Base-by-base conservation (phyloP, 495 filamentous ascomycete genomes). In the Echria macrotheca region DNA sequence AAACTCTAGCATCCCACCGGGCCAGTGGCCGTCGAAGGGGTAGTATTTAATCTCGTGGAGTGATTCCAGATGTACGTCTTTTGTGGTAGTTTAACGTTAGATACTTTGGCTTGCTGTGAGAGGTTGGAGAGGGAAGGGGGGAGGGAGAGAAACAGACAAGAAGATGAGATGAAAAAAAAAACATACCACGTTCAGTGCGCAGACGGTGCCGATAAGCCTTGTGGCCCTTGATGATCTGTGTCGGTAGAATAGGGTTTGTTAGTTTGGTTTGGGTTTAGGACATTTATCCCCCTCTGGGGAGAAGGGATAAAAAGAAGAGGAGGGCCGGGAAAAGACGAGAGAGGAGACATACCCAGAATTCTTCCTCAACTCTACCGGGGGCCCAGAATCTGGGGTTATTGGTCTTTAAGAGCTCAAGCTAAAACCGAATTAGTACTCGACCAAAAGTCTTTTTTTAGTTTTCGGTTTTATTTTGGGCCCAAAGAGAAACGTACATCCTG, bases 341-440 rank as follows among this genome's bases (percentile, higher is more conserved):
- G 7, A 15, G 3, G 39, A n/a, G 7, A 32, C 42, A 9, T 7
- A 32, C 42, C 42, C 42, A 44, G 15, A 22, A 29, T 18, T 19
- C n/a, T 14, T 32, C n/a, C 25, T 44, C 42, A 4, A 44, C 21
- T 18, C 19, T 15, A 10, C 42, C 42, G 21, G 42, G 42, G 10
- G 42, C 26, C 26, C 42, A 32, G 25, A 44, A 44, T 18, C 42
- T 15, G 5, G 42, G 42, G 26, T 44, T 44, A 1, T 44, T 31
- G 5, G 25, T 21, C 7, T 4, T 5, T 4, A 44, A 26, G 23
- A 5, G 8, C 9, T 14, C 22, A 15, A 19, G 1, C 42, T 44
- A n/a, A 18, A 7, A 19, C 12, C 28, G 12, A 31, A 39, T 14
- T n/a, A 17, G n/a, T n/a, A n/a, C n/a, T n/a, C n/a, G n/a, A n/a